phyloP scores from a whole-genome alignment of 805 yeast species.

The Kuraishia piskuri region DNA sequence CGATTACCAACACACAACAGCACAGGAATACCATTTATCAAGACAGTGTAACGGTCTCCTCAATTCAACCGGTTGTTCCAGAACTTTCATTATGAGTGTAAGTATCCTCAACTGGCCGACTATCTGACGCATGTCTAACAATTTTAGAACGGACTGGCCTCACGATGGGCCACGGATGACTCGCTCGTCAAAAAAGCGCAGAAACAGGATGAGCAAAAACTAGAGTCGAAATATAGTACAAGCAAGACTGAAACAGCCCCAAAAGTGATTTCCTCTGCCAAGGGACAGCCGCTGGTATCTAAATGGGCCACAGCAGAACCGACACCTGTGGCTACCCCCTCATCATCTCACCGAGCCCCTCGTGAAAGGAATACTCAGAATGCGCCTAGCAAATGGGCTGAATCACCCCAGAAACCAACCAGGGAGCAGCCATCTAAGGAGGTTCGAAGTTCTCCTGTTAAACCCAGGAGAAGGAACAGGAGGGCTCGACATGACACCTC shows the following conservation, averaged over 20 bases:
- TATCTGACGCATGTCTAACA: background rate
- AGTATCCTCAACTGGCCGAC: too few species aligned
- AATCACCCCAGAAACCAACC: background rate
- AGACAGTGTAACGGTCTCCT: too few species aligned
- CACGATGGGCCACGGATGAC: conserved; percentile 25
- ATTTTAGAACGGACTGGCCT: conserved; percentile 14
- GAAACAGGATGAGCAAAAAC: conserved; percentile 11
- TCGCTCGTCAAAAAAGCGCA: conserved; percentile 14
- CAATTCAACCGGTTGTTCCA: too few species aligned
- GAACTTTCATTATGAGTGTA: too few species aligned
- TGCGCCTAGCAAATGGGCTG: background rate
- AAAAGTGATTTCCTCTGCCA: background rate
- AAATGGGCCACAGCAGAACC: conserved; percentile 1
- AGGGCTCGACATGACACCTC: conserved; percentile 1
- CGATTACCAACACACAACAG: too few species aligned
- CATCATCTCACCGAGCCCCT: too few species aligned
- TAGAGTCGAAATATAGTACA: background rate
- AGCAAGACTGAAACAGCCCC: background rate
- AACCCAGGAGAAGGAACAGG: background rate
- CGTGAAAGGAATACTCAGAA: too few species aligned
- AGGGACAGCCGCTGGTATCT: background rate
- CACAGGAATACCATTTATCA: too few species aligned
- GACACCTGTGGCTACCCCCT: background rate
- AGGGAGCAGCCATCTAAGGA: background rate
- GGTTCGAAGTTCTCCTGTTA: background rate